Evolutionary conservation across 306 rosid species (phyloP), one percentile per base, ranked within the genome.

Genomic region (Corylus americana): DNA sequence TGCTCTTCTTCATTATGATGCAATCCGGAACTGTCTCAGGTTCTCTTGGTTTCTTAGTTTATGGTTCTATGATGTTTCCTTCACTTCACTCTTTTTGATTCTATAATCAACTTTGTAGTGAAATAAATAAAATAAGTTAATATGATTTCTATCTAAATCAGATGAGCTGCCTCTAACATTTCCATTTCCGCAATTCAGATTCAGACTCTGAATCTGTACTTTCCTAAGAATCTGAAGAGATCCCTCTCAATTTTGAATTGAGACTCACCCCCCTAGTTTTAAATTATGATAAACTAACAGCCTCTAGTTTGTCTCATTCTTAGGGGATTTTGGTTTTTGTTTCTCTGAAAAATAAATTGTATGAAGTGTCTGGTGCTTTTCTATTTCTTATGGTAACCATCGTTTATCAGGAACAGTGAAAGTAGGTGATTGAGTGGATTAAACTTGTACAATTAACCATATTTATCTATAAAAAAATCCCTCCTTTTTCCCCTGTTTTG

Each of bases 1-100:
- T 71, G 99, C 97, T 69, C 80, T 95, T 80, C 99, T 93, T 75
- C 91, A 89, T 81, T 91, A 95, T 58, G 91, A 88, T 49, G 88
- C 93, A 78, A 80, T 95, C 66, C 73, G 84, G 89, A 87, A 85
- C 62, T 89, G 91, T 77, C 89, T 93, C 93, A 93, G 99, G 98
- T 93, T 83, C 86, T 71, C 51, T 57, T 51, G 16, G 35, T 63
- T 76, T 87, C 77, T 79, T 39, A 39, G 29, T 14, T 74, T 76
- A 42, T 67, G 48, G 37, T 42, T 71, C 67, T 76, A 22, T 70
- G 29, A 37, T 37, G 22, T 7, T 71, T 51, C 31, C 47, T 74
- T 67, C 42, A 20, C 72, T 39, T 42, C 45, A 39, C 44, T 39
- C 44, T 39, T 39, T 39, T 39, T 39, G 44, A 39, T 39, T 39